Evolutionary conservation across 1,284 basidiomycete genomes (phyloP), one percentile per base, ranked within the genome.

Genomic region (Cryptococcus sp.): DNA sequence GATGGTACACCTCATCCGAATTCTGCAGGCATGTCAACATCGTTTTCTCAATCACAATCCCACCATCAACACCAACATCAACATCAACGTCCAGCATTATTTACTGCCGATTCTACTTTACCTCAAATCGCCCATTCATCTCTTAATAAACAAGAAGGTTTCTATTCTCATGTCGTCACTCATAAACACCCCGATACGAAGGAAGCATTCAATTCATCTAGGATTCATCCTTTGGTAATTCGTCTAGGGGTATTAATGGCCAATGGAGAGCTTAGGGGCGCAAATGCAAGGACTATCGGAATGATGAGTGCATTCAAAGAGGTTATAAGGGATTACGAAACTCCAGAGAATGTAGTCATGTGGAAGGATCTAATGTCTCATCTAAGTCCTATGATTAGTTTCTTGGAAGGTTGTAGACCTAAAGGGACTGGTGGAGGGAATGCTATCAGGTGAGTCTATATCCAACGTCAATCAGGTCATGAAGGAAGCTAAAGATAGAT

Each of bases 101-200:
- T 48, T 11, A 32, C 50, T 16, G 53, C 56, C 19, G 48, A 46
- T 7, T 50, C 51, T 2, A 53, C 58, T 3, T 52, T 48, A 7
- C 48, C 56, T 2, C 32, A 9, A 34, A 9, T 34, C 32, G 16
- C 32, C 16, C 32, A 34, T 9, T 9, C 32, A 9, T n/a, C n/a
- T n/a, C n/a, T n/a, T n/a, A 48, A 52, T 14, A 53, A 59, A 23
- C 56, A 60, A 42, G 57, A 59, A 23, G 51, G 55, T 22, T 71
- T 74, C 59, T 75, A 73, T 59, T 94, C 60, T 85, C 96, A 76
- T 88, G 87, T 62, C 80, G 83, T 66, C 73, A 87, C 56, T 22
- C 62, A 69, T 23, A 57, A 55, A 46, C 58, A 60, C 19, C 64
- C 68, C 14, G 56, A 60, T 32, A 70, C 68, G 9, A 47, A 67